phyloP scores from a whole-genome alignment of 257 asterid genomes.

The Coffea eugenioides region DNA sequence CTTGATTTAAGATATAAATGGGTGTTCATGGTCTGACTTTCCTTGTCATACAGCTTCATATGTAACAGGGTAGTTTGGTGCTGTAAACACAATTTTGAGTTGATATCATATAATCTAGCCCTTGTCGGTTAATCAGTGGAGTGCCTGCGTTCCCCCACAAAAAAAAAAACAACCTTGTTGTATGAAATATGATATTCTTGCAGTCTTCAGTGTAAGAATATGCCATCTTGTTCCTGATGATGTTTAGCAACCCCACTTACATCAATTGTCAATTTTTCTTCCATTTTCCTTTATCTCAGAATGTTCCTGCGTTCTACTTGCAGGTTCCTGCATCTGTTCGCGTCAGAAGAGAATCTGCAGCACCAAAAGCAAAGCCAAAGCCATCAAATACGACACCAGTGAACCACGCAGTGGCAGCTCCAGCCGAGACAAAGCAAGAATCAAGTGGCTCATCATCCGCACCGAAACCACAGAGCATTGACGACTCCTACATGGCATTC shows the following conservation, averaged over 20 bases:
- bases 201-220: not conserved
- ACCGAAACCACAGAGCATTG: slow-evolving; percentile 69
- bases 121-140: too few species aligned
- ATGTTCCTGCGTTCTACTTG: slow-evolving; percentile 6
- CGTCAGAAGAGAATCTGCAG: slow-evolving; percentile 73
- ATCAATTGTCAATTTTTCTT: not conserved
- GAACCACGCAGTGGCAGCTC: slow-evolving; percentile 43
- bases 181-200: too few species aligned
- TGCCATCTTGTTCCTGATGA: not conserved
- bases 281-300: not conserved
- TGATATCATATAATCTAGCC: not conserved
- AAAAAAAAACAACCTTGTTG: too few species aligned
- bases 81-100: not conserved
- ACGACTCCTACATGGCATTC: slow-evolving; percentile 83
- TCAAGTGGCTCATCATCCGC: slow-evolving; percentile 37
- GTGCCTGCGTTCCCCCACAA: too few species aligned
- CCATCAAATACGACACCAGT: slow-evolving; percentile 33
- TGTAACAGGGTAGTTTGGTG: not conserved
- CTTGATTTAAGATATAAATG: not conserved
- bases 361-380: slow-evolving; percentile 69
- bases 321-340: slow-evolving; percentile 97
- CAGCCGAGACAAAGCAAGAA: slow-evolving; percentile 45
- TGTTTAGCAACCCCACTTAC: not conserved
- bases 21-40: not conserved
- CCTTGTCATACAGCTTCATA: not conserved